Conservation (phyloP, 768 basidiomycete genomes). For the Suillus bovinus region DNA sequence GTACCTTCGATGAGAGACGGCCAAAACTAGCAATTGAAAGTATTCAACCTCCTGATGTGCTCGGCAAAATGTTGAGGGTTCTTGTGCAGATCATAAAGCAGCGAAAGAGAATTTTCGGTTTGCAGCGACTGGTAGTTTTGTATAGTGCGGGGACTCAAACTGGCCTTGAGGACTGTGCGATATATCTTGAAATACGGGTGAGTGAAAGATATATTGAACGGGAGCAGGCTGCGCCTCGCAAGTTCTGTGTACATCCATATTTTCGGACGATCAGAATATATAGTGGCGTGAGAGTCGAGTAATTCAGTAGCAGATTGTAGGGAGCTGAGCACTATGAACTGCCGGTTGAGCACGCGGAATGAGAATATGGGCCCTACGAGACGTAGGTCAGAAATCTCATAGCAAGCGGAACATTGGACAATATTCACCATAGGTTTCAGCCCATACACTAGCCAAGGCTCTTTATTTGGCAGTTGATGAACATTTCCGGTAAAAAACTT, state of each 20-base stretch:
- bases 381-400: not conserved
- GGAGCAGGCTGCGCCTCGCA: not conserved
- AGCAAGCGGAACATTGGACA: not conserved
- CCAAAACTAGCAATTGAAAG: not conserved
- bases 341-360: not conserved
- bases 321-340: not conserved
- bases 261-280: constrained; percentile 4
- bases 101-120: not conserved
- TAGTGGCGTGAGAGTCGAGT: not conserved
- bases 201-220: not conserved
- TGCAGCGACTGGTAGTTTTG: not conserved
- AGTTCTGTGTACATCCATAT: not conserved
- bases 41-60: not conserved
- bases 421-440: not conserved
- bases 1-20: not conserved
- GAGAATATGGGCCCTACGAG: constrained; percentile 2
- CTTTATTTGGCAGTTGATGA: not conserved
- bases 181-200: constrained; percentile 4
- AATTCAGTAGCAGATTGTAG: not conserved
- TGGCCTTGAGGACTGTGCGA: not conserved
- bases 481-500: not conserved
- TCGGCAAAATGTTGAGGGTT: not conserved
- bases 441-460: not conserved
- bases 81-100: not conserved
- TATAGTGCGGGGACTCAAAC: not conserved